Base-by-base conservation (phyloP, 495 filamentous ascomycete species). In the Rostrohypoxylon terebratum region DNA sequence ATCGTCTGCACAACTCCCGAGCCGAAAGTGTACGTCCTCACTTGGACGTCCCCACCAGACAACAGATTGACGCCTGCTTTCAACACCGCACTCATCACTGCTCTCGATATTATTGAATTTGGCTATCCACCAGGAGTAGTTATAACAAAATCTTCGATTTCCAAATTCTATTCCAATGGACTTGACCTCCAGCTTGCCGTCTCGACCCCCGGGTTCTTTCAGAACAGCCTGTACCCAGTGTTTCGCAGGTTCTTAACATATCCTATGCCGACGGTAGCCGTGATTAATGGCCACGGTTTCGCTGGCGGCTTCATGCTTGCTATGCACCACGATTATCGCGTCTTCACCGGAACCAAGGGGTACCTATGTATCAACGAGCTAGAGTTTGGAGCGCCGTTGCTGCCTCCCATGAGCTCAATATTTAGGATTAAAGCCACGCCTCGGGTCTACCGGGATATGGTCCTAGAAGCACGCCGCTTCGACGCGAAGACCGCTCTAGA, bases 131-230 rank as follows among this genome's bases (percentile, higher is more conserved):
- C 87, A 0, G 87, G 87, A 33, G 92, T 92, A 50, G 92, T 94
- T 0, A 79, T 95, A 28, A 94, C 92, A 0, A 95, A 92, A 5
- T 89, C 86, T 51, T 86, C 84, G 28, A 91, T 94, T 48, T 74
- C 83, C 54, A 95, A 94, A 75, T 95, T 95, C 84, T 95, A 92
- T 81, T 90, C 87, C 78, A 94, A 94, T 80, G 92, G 92, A 0
- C 83, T 95, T 8, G 91, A 95, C 77, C 83, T 92, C 16, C 83
- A 87, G 13, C 80, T 87, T 66, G 89, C 87, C 2, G 59, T 81
- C 1, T 76, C 78, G 18, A 84, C 81, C 0, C 77, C 82, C 10
- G 81, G 82, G 0, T 93, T 91, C 77, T 79, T 87, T 6, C 81
- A 85, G 5, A 74, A 85, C 1, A 83, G 76, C 54, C 75, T 93